These are phyloP conservation scores for Coemansia furcata DNA, from an alignment of 192 early-diverging fungal genomes.

Conservation along the genomic window DNA sequence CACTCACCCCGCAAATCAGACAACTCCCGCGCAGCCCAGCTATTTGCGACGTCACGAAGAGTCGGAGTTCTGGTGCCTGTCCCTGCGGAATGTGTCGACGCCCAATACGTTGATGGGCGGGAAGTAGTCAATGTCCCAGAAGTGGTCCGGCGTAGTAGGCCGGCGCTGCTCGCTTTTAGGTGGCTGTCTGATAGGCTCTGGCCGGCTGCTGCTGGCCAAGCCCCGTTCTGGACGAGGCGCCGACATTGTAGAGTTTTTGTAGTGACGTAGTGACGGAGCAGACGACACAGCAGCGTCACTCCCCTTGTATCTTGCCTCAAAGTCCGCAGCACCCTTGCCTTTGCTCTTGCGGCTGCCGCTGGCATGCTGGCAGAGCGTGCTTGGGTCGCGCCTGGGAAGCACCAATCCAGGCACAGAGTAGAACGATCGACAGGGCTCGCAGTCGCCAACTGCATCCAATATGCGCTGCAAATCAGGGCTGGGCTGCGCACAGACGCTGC, in stretches of 20 bases:
- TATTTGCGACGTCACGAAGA: not conserved
- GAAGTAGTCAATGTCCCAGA: conserved; percentile 50
- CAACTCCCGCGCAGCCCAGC: not conserved
- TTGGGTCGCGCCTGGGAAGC: conserved; percentile 37
- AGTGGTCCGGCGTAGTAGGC: conserved; percentile 41
- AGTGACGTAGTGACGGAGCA: not conserved
- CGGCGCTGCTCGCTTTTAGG: conserved; percentile 33
- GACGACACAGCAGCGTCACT: not conserved
- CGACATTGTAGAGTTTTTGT: not conserved
- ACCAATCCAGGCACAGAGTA: conserved; percentile 43
- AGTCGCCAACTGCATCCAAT: conserved; percentile 30
- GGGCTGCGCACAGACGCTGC: not conserved
- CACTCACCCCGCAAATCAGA: not conserved
- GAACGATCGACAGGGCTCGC: conserved; percentile 36
- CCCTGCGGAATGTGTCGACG: conserved; percentile 27
- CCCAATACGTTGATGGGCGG: conserved; percentile 40
- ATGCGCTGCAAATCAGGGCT: conserved; percentile 22
- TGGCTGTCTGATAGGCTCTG: not conserved
- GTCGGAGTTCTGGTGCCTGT: not conserved
- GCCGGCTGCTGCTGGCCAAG: not conserved
- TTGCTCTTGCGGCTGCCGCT: conserved; percentile 10
- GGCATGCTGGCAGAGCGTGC: conserved; percentile 30
- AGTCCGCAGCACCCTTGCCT: conserved; percentile 7
- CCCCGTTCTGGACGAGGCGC: conserved; percentile 1
- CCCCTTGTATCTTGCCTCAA: not conserved